Base-by-base conservation (phyloP, 2,329 filamentous ascomycete species). In the Alternaria rosae region DNA sequence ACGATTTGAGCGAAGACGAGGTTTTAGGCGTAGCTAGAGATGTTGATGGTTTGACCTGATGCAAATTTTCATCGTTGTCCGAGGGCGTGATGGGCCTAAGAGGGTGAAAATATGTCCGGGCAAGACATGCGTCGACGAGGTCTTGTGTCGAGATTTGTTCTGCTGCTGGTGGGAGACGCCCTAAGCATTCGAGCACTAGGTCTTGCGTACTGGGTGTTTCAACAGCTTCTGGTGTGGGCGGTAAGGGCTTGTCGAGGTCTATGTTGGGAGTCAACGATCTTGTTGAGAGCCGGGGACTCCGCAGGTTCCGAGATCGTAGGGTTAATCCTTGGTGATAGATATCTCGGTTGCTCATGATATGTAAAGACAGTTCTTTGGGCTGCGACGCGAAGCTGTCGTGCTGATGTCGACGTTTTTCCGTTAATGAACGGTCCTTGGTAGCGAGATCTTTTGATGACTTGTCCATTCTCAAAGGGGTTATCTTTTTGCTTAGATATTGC, bases 231-330 rank as follows among this genome's bases (percentile, higher is more conserved):
- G 35, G 23, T 8, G 17, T 17, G 0, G 51, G 32, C 3, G 50
- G 50, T 15, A 53, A n/a, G 8, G 51, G 51, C n/a, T 53, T 53
- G 11, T 53, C 35, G 6, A 42, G 13, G 2, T 42, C 15, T 53
- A 11, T 9, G 0, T 28, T 5, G 1, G 32, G 6, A 15, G 11
- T 10, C 7, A 21, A 6, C 0, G 51, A 26, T 28, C 15, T 12
- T 1, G 23, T 20, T 3, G 23, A 42, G 1, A 1, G 10, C 8
- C 17, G 15, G 3, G 32, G 23, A 13, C 21, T 53, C 6, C 12
- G 15, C 5, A 28, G 2, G 12, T 26, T 21, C 0, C n/a, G 13
- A n/a, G 32, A 54, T 3, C 8, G 8, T 38, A 23, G 1, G 21
- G 41, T 12, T 3, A 9, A 25, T 15, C 2, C 32, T 38, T 15